Percentiles rank a stretch among this genome's conserved stretches.
These are phyloP conservation scores for Cyanodermella asteris DNA, from an alignment of 2,329 filamentous ascomycete species.

Conservation along the genomic window DNA sequence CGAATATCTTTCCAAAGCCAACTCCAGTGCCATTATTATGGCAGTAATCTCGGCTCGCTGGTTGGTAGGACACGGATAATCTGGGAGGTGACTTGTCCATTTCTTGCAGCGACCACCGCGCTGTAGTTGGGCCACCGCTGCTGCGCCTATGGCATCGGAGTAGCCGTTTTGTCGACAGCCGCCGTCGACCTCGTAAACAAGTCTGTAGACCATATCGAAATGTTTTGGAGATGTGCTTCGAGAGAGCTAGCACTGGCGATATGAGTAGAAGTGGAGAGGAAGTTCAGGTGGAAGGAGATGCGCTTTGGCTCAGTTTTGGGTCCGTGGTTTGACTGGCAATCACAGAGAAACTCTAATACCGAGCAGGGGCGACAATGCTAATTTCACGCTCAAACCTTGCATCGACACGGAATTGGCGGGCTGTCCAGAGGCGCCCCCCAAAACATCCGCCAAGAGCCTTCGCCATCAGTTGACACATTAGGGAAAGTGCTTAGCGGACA, in stretches of 20 bases:
- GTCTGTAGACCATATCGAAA: conserved; percentile 13
- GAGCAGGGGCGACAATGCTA: no score
- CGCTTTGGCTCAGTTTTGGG: no score
- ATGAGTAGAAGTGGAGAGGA: conserved; percentile 2
- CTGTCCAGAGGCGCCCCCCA: no score
- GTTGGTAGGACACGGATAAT: conserved; percentile 11
- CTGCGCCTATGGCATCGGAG: conserved; percentile 11
- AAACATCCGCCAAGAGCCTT: no score
- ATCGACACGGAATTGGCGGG: no score
- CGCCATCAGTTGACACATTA: no score
- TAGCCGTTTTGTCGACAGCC: conserved; percentile 14
- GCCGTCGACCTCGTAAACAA: conserved; percentile 17
- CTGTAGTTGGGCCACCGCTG: conserved; percentile 11
- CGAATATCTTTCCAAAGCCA: conserved; percentile 18
- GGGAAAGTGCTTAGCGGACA: no score
- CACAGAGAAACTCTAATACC: no score
- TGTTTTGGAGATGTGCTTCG: conserved; percentile 1
- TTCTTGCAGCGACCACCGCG: conserved; percentile 1
- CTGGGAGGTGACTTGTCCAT: conserved; percentile 2
- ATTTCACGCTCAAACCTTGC: no score
- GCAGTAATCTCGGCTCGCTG: conserved; percentile 17
- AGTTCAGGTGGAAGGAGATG: conserved; percentile 9
- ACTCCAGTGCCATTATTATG: conserved; percentile 25
- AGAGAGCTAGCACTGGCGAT: conserved; percentile 4
- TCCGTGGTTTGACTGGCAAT: no score